Evolutionary conservation across 1,139 yeast species (phyloP), one percentile per base, ranked within the genome.

Genomic region (Kurtzmaniella quercitrusa): DNA sequence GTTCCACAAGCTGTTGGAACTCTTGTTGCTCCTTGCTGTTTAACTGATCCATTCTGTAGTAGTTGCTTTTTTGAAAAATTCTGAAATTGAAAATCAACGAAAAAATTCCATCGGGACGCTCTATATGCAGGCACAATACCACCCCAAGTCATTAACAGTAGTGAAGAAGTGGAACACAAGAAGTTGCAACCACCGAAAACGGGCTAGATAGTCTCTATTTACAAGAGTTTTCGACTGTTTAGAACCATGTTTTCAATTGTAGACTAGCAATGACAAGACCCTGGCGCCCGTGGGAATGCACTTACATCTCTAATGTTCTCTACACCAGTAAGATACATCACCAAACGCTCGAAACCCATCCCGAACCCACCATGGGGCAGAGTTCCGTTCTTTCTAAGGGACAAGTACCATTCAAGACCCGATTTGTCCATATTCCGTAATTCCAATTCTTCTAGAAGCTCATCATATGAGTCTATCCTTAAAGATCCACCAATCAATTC

Each of bases 361-460:
- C 99, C 99, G 63, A 86, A 94, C 0, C 99, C 99, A 39, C 98
- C 98, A 59, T 91, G 98, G 0, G 97, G 96, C 31, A 84, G 83
- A 5, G 86, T 70, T 0, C 98, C 98, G 52, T 86, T 82, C 49
- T 70, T 69, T 46, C 98, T 72, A 9, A 86, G 70, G 2, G 81
- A 76, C 25, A 85, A 56, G 59, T 91, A 94, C 99, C 99, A 94
- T 27, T 77, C 70, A 63, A 91, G 65, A 12, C 82, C 83, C 1
- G 68, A 72, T 5, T 65, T 50, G 57, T 82, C 78, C 87, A 83
- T 82, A 11, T 58, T 52, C 50, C 84, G 64, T 2, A 58, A 45
- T 2, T 57, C 46, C 68, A 91, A 82, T 45, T 79, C 83, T 1
- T 50, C 48, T 2, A 70, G 54, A 15, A 93, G 65, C 16, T 49